Conservation (phyloP, 2,329 filamentous ascomycete genomes). For the Colletotrichum agaves region DNA sequence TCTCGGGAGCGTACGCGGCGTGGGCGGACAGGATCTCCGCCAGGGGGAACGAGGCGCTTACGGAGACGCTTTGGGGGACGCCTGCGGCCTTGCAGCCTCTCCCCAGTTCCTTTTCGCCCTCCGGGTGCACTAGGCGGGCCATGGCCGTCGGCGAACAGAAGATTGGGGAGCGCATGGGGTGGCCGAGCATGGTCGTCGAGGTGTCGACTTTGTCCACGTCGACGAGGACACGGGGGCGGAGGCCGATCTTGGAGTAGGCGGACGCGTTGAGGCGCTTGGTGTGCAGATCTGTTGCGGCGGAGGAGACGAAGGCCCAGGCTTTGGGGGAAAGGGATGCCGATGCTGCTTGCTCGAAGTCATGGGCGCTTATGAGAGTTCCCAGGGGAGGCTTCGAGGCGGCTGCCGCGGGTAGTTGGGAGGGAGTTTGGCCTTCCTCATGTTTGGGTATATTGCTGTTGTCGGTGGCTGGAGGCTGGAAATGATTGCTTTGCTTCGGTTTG, state of each 20-base stretch:
- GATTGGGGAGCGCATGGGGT: slow-evolving; percentile 63
- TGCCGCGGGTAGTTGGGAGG: not conserved
- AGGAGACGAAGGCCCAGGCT: slow-evolving; percentile 77
- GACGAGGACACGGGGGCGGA: slow-evolving; percentile 68
- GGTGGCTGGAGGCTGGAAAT: slow-evolving; percentile 45
- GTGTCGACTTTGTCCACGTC: slow-evolving; percentile 65
- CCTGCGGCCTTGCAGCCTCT: slow-evolving; percentile 48
- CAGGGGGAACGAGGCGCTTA: slow-evolving; percentile 68
- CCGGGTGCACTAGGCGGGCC: slow-evolving; percentile 70
- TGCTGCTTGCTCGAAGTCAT: slow-evolving; percentile 71
- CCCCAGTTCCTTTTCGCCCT: slow-evolving; percentile 61
- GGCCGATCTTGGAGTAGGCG: slow-evolving; percentile 64
- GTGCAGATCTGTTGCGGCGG: slow-evolving; percentile 70
- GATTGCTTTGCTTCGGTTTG: slow-evolving; percentile 11
- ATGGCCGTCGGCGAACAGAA: slow-evolving; percentile 74
- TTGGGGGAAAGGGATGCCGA: slow-evolving; percentile 66
- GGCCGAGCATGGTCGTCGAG: slow-evolving; percentile 64
- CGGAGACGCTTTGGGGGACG: slow-evolving; percentile 70
- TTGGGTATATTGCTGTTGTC: not conserved
- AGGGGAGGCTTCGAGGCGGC: slow-evolving; percentile 56
- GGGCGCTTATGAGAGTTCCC: slow-evolving; percentile 63
- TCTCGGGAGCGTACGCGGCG: not conserved
- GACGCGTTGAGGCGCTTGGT: slow-evolving; percentile 67
- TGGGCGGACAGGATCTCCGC: slow-evolving; percentile 55
- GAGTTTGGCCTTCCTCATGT: not conserved